Evolutionary conservation across 2,329 filamentous ascomycete genomes (phyloP).

Genomic region (Trichoderma sp.): DNA sequence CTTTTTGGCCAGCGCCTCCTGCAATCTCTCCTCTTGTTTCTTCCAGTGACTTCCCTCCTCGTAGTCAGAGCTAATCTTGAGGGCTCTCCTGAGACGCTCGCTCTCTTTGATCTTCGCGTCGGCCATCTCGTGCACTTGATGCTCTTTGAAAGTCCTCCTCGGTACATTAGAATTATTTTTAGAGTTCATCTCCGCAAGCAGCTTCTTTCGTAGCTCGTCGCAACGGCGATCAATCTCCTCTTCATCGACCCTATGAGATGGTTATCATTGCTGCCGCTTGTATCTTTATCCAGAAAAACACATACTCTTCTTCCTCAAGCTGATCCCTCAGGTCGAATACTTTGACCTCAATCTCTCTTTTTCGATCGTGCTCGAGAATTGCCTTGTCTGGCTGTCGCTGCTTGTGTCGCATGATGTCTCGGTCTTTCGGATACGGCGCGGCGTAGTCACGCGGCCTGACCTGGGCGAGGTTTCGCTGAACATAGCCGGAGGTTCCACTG

Average conservation of each 20-base stretch:
- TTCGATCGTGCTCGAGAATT: constrained; percentile 91
- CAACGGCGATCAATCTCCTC: constrained; percentile 77
- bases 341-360: constrained; percentile 87
- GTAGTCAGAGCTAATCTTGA: constrained; percentile 83
- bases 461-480: constrained; percentile 91
- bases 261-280: constrained; percentile 18
- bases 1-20: constrained; percentile 43
- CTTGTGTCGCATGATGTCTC: constrained; percentile 66
- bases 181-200: constrained; percentile 38
- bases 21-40: constrained; percentile 70
- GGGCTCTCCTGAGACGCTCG: constrained; percentile 77
- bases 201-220: constrained; percentile 41
- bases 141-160: constrained; percentile 69
- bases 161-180: constrained; percentile 34
- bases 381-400: constrained; percentile 85
- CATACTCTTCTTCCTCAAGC: constrained; percentile 84
- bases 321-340: constrained; percentile 86
- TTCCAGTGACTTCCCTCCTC: constrained; percentile 85
- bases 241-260: constrained; percentile 63
- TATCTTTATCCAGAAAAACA: neutral
- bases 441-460: constrained; percentile 78
- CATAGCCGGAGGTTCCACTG: constrained; percentile 94
- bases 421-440: constrained; percentile 72
- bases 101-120: constrained; percentile 96
- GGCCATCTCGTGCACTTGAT: constrained; percentile 94